Conservation (phyloP, 306 rosid genomes). For the Begonia peltatifolia region DNA sequence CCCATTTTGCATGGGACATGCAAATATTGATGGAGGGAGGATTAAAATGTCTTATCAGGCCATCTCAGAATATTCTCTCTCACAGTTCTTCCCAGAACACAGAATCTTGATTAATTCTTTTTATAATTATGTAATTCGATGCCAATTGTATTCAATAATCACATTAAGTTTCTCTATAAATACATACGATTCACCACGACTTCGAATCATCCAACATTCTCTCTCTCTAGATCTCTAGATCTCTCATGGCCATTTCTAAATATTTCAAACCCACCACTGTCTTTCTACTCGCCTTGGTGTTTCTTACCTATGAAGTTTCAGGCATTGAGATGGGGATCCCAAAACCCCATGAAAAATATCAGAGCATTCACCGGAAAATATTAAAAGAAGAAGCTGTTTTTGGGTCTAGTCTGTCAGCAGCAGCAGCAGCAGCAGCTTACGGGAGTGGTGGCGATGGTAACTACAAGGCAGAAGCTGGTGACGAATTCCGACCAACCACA, state of each 20-base stretch:
- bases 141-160: neutral
- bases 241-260: conserved; percentile 32
- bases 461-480: conserved; percentile 8
- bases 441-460: neutral
- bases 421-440: no score
- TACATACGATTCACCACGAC: conserved; percentile 9
- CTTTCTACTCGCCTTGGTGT: conserved; percentile 17
- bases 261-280: conserved; percentile 8
- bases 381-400: neutral
- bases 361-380: neutral
- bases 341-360: conserved; percentile 3
- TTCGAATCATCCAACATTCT: conserved; percentile 14
- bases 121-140: neutral
- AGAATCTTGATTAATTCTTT: neutral
- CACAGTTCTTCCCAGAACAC: neutral
- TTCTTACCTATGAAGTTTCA: conserved; percentile 13
- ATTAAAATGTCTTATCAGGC: conserved; percentile 27
- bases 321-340: conserved; percentile 23
- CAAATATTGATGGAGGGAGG: conserved; percentile 14
- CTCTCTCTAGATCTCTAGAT: conserved; percentile 5
- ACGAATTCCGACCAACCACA: conserved; percentile 49
- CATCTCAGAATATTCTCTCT: conserved; percentile 10
- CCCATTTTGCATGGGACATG: conserved; percentile 34
- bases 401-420: neutral
- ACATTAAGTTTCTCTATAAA: conserved; percentile 26